phyloP scores from a whole-genome alignment of 441 rosid genomes.

The Euphorbia celastroides region DNA sequence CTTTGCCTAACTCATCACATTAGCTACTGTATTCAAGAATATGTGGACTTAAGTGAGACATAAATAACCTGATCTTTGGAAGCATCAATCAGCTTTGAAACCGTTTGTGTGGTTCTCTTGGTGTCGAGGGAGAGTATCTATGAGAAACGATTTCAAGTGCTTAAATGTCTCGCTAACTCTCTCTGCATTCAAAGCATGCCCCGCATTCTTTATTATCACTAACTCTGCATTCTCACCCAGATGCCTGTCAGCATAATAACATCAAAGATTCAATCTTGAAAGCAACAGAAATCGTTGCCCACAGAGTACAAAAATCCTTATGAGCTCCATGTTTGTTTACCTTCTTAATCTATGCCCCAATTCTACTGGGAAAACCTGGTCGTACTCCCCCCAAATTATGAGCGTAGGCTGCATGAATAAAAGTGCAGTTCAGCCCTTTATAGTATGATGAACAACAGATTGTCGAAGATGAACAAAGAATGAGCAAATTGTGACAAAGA shows the following conservation, averaged over 20 bases:
- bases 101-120: constrained; percentile 25
- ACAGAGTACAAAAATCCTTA: background rate
- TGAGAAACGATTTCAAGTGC: constrained; percentile 51
- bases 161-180: constrained; percentile 49
- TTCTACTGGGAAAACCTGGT: constrained; percentile 63
- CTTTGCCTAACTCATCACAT: background rate
- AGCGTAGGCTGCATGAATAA: constrained; percentile 51
- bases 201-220: constrained; percentile 54
- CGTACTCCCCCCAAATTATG: constrained; percentile 65
- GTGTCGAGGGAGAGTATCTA: constrained; percentile 25
- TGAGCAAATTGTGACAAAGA: no score
- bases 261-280: background rate
- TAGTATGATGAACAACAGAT: background rate
- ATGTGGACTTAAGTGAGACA: background rate
- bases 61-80: background rate
- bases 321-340: constrained; percentile 18
- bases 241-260: constrained; percentile 38
- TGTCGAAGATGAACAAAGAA: background rate
- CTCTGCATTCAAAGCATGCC: constrained; percentile 72
- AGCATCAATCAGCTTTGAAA: constrained; percentile 21
- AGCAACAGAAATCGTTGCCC: background rate
- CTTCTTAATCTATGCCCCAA: constrained; percentile 60
- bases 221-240: constrained; percentile 58
- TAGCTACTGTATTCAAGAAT: no score
- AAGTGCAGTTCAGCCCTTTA: background rate